Percentiles rank a stretch among this genome's conserved stretches.
phyloP scores from a whole-genome alignment of 768 basidiomycete species.

The Filobasidium wieringae region DNA sequence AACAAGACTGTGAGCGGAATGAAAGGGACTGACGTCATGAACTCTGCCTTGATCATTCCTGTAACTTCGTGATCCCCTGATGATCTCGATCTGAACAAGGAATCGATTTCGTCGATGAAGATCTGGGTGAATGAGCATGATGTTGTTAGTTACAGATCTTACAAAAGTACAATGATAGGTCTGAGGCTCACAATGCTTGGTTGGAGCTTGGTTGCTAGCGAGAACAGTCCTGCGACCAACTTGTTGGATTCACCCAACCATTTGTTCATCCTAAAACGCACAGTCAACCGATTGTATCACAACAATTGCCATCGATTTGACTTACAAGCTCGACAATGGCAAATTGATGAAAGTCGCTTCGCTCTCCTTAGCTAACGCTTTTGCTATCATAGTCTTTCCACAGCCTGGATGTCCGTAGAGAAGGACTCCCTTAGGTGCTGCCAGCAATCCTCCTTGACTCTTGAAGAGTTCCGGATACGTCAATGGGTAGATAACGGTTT shows the following conservation, averaged over 20 bases:
- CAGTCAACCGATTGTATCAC: not conserved
- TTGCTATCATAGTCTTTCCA: slow-evolving; percentile 99
- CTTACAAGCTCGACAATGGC: slow-evolving; percentile 53
- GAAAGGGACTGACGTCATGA: slow-evolving; percentile 38
- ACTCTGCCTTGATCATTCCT: slow-evolving; percentile 87
- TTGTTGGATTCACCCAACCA: slow-evolving; percentile 91
- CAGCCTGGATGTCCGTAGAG: slow-evolving; percentile 95
- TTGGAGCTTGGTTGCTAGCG: slow-evolving; percentile 81
- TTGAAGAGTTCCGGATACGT: slow-evolving; percentile 80
- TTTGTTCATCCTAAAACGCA: slow-evolving; percentile 26
- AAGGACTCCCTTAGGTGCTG: slow-evolving; percentile 89
- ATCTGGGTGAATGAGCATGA: slow-evolving; percentile 42
- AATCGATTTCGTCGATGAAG: slow-evolving; percentile 98
- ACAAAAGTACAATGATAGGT: not conserved
- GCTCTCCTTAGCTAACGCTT: slow-evolving; percentile 91
- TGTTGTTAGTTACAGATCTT: not conserved
- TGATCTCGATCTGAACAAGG: slow-evolving; percentile 76
- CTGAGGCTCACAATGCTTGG: slow-evolving; percentile 56
- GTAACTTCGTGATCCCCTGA: slow-evolving; percentile 92
- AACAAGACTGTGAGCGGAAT: not conserved
- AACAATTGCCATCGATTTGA: not conserved
- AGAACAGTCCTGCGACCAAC: slow-evolving; percentile 85
- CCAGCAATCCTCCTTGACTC: slow-evolving; percentile 62
- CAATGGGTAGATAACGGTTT: slow-evolving; percentile 90
- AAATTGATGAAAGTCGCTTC: slow-evolving; percentile 94